Evolutionary conservation across 73 alveolate species (phyloP).

Genomic region (Paramecium octaurelia): DNA sequence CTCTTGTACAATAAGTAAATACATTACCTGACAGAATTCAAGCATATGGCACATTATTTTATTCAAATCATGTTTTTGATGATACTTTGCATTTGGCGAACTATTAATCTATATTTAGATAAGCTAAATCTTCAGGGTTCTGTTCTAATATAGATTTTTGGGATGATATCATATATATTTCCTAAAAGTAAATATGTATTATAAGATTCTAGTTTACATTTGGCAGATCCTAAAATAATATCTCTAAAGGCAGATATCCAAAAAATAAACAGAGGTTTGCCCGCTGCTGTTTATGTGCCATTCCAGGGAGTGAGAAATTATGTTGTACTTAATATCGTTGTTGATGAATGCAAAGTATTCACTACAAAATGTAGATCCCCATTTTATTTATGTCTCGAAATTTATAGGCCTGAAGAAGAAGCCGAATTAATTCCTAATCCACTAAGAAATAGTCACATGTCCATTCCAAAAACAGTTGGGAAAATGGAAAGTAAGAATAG

Average conservation of each 20-base stretch:
- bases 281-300: constrained; percentile 81
- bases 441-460: neutral
- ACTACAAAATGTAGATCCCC: constrained; percentile 76
- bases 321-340: constrained; percentile 64
- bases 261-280: constrained; percentile 65
- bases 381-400: constrained; percentile 67
- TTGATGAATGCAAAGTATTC: constrained; percentile 67
- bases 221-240: constrained; percentile 53
- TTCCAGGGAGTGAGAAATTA: constrained; percentile 66
- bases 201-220: neutral
- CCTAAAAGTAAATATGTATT: neutral
- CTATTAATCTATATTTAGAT: neutral
- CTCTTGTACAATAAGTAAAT: neutral
- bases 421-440: constrained; percentile 20
- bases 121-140: constrained; percentile 40
- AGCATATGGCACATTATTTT: neutral
- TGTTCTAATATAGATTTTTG: constrained; percentile 50
- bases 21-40: neutral
- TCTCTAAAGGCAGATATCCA: constrained; percentile 61
- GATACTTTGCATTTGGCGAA: neutral
- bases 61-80: neutral
- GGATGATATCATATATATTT: constrained; percentile 50
- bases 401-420: constrained; percentile 70
- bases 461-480: constrained; percentile 14
- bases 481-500: neutral